Evolutionary conservation across 352 stramenopile species (phyloP).

Genomic region (Phytopythium aichiense): DNA sequence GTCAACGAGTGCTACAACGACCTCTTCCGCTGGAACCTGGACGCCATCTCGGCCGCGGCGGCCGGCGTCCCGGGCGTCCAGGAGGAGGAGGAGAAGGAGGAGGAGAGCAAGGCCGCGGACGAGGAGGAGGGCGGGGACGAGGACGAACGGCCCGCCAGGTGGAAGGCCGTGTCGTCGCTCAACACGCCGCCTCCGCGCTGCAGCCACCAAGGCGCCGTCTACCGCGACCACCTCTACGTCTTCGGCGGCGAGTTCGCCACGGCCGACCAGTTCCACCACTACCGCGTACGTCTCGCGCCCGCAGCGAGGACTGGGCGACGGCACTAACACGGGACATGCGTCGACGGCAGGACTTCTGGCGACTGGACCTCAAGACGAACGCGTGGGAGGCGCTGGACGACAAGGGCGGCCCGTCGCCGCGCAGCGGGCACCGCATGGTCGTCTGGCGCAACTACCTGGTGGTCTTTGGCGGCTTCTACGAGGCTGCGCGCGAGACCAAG

Average conservation of each 20-base stretch:
- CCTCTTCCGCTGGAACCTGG: conserved; percentile 92
- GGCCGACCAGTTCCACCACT: conserved; percentile 97
- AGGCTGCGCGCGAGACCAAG: conserved; percentile 88
- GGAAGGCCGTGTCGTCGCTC: conserved; percentile 87
- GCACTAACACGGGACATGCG: background rate
- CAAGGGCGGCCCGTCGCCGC: conserved; percentile 69
- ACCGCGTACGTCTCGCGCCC: conserved; percentile 50
- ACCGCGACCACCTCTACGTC: conserved; percentile 95
- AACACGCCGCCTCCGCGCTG: conserved; percentile 90
- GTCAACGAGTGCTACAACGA: conserved; percentile 96
- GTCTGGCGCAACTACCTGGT: conserved; percentile 96
- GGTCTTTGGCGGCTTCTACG: conserved; percentile 97
- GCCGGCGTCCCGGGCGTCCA: conserved; percentile 10
- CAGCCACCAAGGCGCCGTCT: conserved; percentile 94
- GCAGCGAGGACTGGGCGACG: background rate
- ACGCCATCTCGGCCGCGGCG: conserved; percentile 33
- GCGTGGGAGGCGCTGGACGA: conserved; percentile 92
- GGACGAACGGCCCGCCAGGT: conserved; percentile 38
- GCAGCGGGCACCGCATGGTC: conserved; percentile 92
- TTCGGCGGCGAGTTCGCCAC: conserved; percentile 97
- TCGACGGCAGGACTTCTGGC: conserved; percentile 75
- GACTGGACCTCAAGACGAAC: conserved; percentile 92
- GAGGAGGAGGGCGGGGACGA: conserved; percentile 14
- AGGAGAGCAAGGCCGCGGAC: conserved; percentile 8
- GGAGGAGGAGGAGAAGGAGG: conserved; percentile 19